Base-by-base conservation (phyloP, 805 yeast genomes). In the Candida rishiriensis region DNA sequence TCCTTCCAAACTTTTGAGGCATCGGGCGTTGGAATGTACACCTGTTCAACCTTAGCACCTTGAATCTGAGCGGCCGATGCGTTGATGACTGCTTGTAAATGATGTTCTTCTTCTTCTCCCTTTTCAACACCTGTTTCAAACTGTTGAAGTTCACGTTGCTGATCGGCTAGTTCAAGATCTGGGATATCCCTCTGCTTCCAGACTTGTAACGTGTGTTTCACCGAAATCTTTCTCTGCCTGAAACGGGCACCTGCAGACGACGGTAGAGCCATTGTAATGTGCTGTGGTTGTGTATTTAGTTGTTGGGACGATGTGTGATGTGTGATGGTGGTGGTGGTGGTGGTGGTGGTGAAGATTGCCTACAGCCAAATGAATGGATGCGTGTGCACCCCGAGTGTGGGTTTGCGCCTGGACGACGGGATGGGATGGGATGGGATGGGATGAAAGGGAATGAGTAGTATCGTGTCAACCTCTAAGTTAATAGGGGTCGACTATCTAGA, bases 51-150 rank as follows among this genome's bases (percentile, higher is more conserved):
- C 46, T 68, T 69, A 3, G 69, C 71, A 46, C 78, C 78, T 46
- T 79, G 68, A 15, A 86, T 75, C 2, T 83, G 81, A 29, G 80
- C 79, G 41, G 81, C 83, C 2, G 88, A 79, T 12, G 91, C 91
- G 64, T 82, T 81, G 52, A 93, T 83, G 40, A 90, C 97, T 50
- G 85, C 88, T 63, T 91, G 96, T 50, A 93, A 73, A 76, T 93
- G 99, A 35, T 87, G 93, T 64, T 93, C 99, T 55, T 88, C 96
- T 65, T 93, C 99, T 65, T 93, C 99, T 54, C 86, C 88, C 63
- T 93, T 93, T 59, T 93, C 99, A 35, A 93, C 99, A 66, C 99
- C 99, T 7, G 98, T 91, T 57, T 93, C 99, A 36, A 93, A 78
- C 49, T 88, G 88, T 56, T 88, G 88, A 29, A 87, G 67, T 51